Evolutionary conservation across 805 yeast genomes (phyloP).

Genomic region (Kluyveromyces aestuarii): DNA sequence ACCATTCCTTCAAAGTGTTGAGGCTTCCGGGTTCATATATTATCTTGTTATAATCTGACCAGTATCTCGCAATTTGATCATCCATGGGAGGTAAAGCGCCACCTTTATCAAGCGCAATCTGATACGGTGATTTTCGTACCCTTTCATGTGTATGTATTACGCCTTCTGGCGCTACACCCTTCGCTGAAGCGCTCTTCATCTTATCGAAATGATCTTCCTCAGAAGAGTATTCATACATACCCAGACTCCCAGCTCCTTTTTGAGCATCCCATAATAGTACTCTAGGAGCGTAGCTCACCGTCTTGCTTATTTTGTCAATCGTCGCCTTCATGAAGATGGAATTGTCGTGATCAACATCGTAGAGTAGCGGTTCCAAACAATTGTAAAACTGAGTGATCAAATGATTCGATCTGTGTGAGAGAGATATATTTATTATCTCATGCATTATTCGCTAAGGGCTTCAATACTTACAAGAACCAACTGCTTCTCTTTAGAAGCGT

Average conservation of each 20-base stretch:
- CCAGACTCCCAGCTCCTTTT: conserved; percentile 68
- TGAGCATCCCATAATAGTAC: conserved; percentile 71
- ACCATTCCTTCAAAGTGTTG: conserved; percentile 51
- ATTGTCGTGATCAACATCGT: conserved; percentile 33
- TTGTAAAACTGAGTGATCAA: conserved; percentile 76
- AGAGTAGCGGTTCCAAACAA: conserved; percentile 63
- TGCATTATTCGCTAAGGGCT: conserved; percentile 37
- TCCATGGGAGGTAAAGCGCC: conserved; percentile 29
- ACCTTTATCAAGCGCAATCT: conserved; percentile 49
- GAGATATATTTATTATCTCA: conserved; percentile 64
- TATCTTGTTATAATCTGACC: conserved; percentile 75
- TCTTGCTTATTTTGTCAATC: conserved; percentile 30
- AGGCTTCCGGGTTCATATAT: conserved; percentile 55
- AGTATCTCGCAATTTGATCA: conserved; percentile 41
- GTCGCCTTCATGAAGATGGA: conserved; percentile 39
- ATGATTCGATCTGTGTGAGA: conserved; percentile 68
- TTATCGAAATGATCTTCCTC: conserved; percentile 18
- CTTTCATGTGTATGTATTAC: conserved; percentile 30
- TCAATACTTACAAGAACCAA: too few species aligned
- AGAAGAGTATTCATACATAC: conserved; percentile 40
- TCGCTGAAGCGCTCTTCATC: conserved; percentile 7
- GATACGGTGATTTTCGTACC: conserved; percentile 49
- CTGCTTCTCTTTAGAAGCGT: too few species aligned
- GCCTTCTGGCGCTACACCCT: conserved; percentile 7
- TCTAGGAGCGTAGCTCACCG: conserved; percentile 70